Conservation (phyloP, 169 alveolate species). For the Neospora caninum region DNA sequence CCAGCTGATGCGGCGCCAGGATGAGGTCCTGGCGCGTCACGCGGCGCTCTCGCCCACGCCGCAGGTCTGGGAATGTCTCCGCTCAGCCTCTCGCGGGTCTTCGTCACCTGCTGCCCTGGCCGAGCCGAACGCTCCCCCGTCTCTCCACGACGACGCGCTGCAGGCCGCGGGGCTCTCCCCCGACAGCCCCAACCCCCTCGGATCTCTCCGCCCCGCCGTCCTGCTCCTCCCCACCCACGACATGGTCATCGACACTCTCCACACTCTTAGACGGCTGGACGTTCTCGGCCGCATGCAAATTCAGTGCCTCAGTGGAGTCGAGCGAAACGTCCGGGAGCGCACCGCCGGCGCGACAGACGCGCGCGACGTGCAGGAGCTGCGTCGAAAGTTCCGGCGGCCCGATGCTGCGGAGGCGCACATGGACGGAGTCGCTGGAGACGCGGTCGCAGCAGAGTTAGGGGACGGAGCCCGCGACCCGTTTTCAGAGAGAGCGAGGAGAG, state of each 20-base stretch:
- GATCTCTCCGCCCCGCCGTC: slow-evolving; percentile 23
- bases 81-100: neutral
- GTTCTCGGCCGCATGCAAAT: slow-evolving; percentile 22
- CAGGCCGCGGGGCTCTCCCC: neutral
- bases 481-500: neutral
- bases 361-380: neutral
- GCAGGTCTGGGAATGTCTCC: neutral
- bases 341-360: neutral
- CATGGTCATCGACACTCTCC: slow-evolving; percentile 12
- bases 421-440: neutral
- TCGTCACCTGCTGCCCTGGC: neutral
- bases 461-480: neutral
- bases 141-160: neutral
- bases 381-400: neutral
- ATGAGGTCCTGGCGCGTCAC: neutral
- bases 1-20: slow-evolving; percentile 10
- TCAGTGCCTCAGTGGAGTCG: slow-evolving; percentile 38
- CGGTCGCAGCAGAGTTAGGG: neutral
- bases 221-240: slow-evolving; percentile 39
- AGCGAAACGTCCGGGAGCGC: neutral
- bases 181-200: slow-evolving; percentile 6
- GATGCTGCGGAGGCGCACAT: neutral
- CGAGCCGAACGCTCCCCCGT: neutral
- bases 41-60: slow-evolving; percentile 29
- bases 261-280: neutral